Percentiles rank a stretch among this genome's conserved stretches.
phyloP scores from a whole-genome alignment of 2,329 filamentous ascomycete genomes.

The Diaporthe aspalathi region DNA sequence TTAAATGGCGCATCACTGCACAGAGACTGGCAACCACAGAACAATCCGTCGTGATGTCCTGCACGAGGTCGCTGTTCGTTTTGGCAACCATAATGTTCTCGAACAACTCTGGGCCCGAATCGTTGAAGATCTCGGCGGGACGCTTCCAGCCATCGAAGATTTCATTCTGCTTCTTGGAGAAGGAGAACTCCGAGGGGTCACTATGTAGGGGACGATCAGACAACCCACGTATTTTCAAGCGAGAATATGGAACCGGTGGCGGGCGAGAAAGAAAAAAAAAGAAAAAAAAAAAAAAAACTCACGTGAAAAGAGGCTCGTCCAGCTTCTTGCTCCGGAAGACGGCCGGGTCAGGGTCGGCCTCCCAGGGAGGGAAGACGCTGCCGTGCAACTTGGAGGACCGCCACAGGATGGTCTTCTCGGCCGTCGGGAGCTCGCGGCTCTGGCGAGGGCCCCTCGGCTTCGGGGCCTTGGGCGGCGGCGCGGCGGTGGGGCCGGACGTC shows the following conservation, averaged over 20 bases:
- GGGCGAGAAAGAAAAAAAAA: too few relatives aligned
- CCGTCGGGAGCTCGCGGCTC: slow-evolving; percentile 71
- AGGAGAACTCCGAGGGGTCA: slow-evolving; percentile 74
- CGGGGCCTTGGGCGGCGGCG: slow-evolving; percentile 40
- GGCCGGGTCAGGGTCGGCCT: slow-evolving; percentile 65
- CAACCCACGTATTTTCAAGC: background rate
- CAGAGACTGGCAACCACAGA: slow-evolving; percentile 97
- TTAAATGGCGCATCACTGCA: slow-evolving; percentile 77
- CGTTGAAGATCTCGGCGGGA: slow-evolving; percentile 73
- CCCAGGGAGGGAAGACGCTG: slow-evolving; percentile 88
- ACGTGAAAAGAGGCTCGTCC: slow-evolving; percentile 70
- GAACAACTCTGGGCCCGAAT: slow-evolving; percentile 37
- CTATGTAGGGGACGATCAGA: slow-evolving; percentile 56
- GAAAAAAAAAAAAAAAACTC: too few relatives aligned
- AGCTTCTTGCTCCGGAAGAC: slow-evolving; percentile 70
- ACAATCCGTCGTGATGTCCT: slow-evolving; percentile 96
- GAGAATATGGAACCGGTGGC: slow-evolving; percentile 12
- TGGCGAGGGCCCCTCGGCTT: slow-evolving; percentile 53
- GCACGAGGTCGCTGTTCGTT: slow-evolving; percentile 82
- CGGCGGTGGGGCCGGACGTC: slow-evolving; percentile 40
- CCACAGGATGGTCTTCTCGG: slow-evolving; percentile 81
- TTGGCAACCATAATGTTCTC: slow-evolving; percentile 48
- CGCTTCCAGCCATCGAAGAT: slow-evolving; percentile 89
- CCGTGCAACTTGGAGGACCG: slow-evolving; percentile 85
- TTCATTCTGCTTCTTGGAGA: slow-evolving; percentile 79